phyloP scores from a whole-genome alignment of 306 rosid genomes.

The Gillenia trifoliata region DNA sequence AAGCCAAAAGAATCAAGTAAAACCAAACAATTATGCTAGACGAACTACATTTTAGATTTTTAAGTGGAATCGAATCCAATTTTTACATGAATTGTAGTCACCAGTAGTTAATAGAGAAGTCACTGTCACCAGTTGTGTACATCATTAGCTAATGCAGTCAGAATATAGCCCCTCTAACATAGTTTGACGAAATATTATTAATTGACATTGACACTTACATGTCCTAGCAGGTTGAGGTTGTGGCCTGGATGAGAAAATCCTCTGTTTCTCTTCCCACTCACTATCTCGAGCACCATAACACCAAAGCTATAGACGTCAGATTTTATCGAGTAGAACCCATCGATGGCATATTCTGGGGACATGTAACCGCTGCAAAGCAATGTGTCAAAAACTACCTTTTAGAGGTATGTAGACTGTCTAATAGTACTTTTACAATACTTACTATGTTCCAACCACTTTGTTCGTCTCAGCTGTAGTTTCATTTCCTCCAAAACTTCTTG shows the following conservation, averaged over 20 bases:
- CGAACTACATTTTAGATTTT: background rate
- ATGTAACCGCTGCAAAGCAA: conserved; percentile 27
- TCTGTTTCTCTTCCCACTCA: conserved; percentile 24
- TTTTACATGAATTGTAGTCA: background rate
- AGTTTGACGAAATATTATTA: no score
- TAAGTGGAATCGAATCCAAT: background rate
- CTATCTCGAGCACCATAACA: conserved; percentile 30
- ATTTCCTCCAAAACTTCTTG: conserved; percentile 34
- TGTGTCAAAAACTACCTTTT: no score
- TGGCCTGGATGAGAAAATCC: conserved; percentile 8
- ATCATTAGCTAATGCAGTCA: no score
- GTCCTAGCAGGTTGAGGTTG: conserved; percentile 11
- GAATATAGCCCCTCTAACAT: background rate
- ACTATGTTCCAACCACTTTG: conserved; percentile 50
- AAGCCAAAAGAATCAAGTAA: background rate
- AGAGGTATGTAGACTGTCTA: background rate
- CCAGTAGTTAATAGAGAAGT: no score
- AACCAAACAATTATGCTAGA: background rate
- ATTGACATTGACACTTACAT: conserved; percentile 4
- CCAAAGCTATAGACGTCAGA: conserved; percentile 45
- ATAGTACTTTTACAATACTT: background rate
- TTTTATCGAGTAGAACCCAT: conserved; percentile 37
- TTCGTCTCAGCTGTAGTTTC: conserved; percentile 21
- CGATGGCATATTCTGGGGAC: conserved; percentile 43
- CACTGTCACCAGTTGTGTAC: background rate